Base-by-base conservation (phyloP, 2,329 filamentous ascomycete species). In the Diaporthe eres region DNA sequence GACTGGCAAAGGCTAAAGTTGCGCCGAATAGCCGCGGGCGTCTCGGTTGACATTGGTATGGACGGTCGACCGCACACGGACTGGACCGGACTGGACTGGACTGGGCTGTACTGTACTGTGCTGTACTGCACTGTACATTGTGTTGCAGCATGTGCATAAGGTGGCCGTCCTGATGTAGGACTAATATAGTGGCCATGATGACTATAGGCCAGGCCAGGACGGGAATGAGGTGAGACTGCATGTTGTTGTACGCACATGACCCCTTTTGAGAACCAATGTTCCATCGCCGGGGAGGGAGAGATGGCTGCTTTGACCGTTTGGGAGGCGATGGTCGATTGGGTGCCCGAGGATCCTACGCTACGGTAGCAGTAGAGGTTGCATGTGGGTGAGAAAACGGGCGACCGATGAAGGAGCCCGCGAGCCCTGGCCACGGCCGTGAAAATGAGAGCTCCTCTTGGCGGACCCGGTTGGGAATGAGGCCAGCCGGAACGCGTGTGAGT, bases 221-320 rank as follows among this genome's bases (percentile, higher is more conserved):
- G 58, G 55, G 44, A 65, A 57, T 44, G 58, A 37, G 58, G 28
- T 73, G 34, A 63, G 58, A n/a, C 47, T 65, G 58, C 58, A 73
- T 55, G 51, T 65, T 44, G 22, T 34, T 60, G 49, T 37, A 73
- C 47, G 70, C 47, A 72, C 47, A 61, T 61, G 65, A 70, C 65
- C 65, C 65, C 49, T 70, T 70, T 70, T 70, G 65, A 70, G 65
- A 70, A 70, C 34, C 49, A 55, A 70, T 70, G 65, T 70, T 70
- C 65, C 65, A 70, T 70, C 49, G 65, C 34, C 47, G 5, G 65
- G 34, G 49, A 34, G n/a, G 55, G 34, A 70, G 65, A 70, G 65
- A 70, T 70, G 65, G 65, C 49, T 55, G 34, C 49, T 70, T 70
- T 28, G 65, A 70, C 65, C n/a, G 65, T 70, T 70, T 70, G 65